Evolutionary conservation across 2,329 filamentous ascomycete genomes (phyloP).

Genomic region (Penicillium sp.): DNA sequence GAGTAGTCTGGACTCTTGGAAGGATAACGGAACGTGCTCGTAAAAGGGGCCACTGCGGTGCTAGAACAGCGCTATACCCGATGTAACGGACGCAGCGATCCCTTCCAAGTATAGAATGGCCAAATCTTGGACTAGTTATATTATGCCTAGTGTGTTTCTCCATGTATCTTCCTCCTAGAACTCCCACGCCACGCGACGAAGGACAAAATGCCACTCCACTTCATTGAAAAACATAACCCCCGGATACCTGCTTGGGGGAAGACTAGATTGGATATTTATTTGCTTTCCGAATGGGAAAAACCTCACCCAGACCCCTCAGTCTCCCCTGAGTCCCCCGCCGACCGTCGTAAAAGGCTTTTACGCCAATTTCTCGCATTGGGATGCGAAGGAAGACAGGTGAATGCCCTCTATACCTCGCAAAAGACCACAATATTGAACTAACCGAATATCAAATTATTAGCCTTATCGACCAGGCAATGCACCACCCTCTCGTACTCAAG

Average conservation of each 20-base stretch:
- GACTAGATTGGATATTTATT: not conserved
- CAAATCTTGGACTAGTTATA: not conserved
- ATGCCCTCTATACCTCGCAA: not conserved
- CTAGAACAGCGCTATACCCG: no score
- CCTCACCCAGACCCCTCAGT: not conserved
- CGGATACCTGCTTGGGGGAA: not conserved
- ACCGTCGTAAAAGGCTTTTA: not conserved
- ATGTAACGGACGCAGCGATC: no score
- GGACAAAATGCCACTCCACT: not conserved
- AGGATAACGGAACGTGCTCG: no score
- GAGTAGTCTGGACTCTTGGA: no score
- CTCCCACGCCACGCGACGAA: not conserved
- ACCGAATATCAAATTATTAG: conserved; percentile 1
- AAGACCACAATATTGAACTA: not conserved
- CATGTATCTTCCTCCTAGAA: not conserved
- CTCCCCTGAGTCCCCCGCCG: not conserved
- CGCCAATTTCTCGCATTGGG: not conserved
- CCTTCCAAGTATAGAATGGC: not conserved
- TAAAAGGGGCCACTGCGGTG: no score
- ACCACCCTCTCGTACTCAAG: conserved; percentile 5
- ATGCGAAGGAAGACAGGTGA: not conserved
- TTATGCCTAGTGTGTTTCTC: not conserved
- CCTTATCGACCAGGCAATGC: not conserved
- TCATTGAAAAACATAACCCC: not conserved
- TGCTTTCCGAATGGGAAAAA: not conserved